Evolutionary conservation across 1,139 yeast species (phyloP), one percentile per base, ranked within the genome.

Genomic region (Yamadazyma oceani): DNA sequence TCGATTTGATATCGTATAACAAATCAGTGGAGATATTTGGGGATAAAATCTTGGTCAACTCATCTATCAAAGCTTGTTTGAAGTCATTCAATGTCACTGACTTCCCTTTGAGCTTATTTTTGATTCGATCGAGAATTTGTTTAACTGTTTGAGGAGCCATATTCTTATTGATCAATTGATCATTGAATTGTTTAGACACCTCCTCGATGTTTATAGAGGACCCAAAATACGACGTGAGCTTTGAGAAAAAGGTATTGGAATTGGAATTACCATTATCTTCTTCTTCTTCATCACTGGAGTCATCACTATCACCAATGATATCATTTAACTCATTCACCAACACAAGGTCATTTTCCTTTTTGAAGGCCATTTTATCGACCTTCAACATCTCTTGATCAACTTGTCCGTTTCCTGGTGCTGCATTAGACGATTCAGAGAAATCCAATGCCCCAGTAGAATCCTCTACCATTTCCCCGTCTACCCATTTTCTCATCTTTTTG

Each of bases 21-120:
- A 92, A 67, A 55, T 92, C 96, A 0, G 92, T 81, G 1, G 97
- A 88, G 1, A 94, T 88, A 46, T 90, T 87, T 10, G 98, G 98
- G 0, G 98, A 90, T 45, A 92, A 69, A 33, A 90, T 80, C 52
- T 85, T 84, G 33, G 90, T 81, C 37, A 92, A 67, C 36, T 92
- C 90, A 27, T 80, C 86, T 1, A 80, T 76, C 57, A 92, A 70
- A 2, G 95, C 77, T 32, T 75, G 75, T 46, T 81, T 69, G 51
- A 65, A 71, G 5, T 50, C 41, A 3, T 50, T 44, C 42, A 61
- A 44, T 2, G 70, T 62, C 17, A 68, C 62, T n/a, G 54, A 55
- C 16, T 54, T 59, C 13, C 62, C 57, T 21, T 53, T 55, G 32
- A 69, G 53, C 39, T 64, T 60, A 32, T 48, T 45, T 40, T 62